Base-by-base conservation (phyloP, 148 eudicot genomes). In the Vaccinium myrtillus region DNA sequence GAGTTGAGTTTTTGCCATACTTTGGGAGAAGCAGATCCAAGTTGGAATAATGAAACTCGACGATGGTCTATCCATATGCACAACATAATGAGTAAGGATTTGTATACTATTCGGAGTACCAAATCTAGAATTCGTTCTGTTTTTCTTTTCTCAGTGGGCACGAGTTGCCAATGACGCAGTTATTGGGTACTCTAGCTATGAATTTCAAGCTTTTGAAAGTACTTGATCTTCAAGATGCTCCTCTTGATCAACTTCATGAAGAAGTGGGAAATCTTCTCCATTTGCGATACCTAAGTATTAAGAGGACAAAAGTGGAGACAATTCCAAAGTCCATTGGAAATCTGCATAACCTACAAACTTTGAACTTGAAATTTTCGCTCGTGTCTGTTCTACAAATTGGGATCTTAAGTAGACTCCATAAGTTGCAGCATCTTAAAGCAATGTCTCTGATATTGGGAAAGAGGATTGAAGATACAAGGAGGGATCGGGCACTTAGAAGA, bases 301-400 rank as follows among this genome's bases (percentile, higher is more conserved):
- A 48, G 51, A 3, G 61, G 18, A 80, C 69, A 39, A 39, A 16
- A 1, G 69, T 80, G 50, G 21, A n/a, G 50, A 6, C 19, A 59
- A 36, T 80, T 80, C 54, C 82, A 1, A 80, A 39, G 54, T 59
- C 82, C 9, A 39, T 80, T 18, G 73, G 82, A 12, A 58, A 80
- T 43, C 30, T 80, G 3, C 32, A 39, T 5, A 80, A 56, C 51
- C 27, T 80, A 15, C 70, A 80, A 36, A 80, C 82, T 8, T 58
- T 80, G 70, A 48, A 80, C n/a, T 46, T 80, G 8, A 80, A 1
- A 32, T 0, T 8, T 2, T 56, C 82, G 3, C 30, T 10, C 0
- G 82, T 80, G 18, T 9, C 0, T 19, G 82, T 39, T 53, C 70
- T 80, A 18, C 82, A 69, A 16, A 36, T 7, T 30, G 71, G 65